phyloP scores from a whole-genome alignment of 345 rosid genomes.

The Turnera subulata region DNA sequence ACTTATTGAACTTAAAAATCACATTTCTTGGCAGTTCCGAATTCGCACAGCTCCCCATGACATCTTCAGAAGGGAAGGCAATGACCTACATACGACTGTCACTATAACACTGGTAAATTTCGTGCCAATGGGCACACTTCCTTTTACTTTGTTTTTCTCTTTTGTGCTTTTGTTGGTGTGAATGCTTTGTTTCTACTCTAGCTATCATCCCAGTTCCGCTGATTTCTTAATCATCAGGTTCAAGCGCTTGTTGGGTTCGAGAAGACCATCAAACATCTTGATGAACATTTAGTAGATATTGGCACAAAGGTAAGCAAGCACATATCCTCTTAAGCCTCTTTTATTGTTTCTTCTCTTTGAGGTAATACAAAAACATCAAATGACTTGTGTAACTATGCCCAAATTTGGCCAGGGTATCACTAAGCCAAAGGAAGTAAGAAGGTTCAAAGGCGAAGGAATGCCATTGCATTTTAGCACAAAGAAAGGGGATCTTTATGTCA shows the following conservation, averaged over 20 bases:
- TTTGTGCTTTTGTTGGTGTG: not conserved
- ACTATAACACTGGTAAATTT: constrained; percentile 77
- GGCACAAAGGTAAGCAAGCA: constrained; percentile 60
- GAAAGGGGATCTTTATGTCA: constrained; percentile 84
- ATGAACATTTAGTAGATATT: constrained; percentile 85
- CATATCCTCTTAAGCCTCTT: not conserved
- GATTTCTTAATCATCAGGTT: constrained; percentile 38
- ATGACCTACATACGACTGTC: constrained; percentile 79
- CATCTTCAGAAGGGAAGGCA: constrained; percentile 77
- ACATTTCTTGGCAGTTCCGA: constrained; percentile 61
- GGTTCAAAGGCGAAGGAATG: constrained; percentile 97
- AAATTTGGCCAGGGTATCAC: constrained; percentile 98
- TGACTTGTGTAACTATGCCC: not conserved
- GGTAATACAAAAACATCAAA: no score
- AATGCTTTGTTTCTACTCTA: not conserved
- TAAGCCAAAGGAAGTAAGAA: constrained; percentile 86
- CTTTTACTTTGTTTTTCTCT: not conserved
- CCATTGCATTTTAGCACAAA: constrained; percentile 77
- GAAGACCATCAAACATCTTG: constrained; percentile 90
- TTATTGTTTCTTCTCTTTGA: not conserved
- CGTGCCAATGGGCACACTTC: not conserved
- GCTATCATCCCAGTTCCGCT: not conserved
- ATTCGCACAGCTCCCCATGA: constrained; percentile 82
- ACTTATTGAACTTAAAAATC: not conserved
- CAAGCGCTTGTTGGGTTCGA: constrained; percentile 98